These are phyloP conservation scores for Bacterosira constricta DNA, from an alignment of 108 stramenopile species.

Conservation along the genomic window DNA sequence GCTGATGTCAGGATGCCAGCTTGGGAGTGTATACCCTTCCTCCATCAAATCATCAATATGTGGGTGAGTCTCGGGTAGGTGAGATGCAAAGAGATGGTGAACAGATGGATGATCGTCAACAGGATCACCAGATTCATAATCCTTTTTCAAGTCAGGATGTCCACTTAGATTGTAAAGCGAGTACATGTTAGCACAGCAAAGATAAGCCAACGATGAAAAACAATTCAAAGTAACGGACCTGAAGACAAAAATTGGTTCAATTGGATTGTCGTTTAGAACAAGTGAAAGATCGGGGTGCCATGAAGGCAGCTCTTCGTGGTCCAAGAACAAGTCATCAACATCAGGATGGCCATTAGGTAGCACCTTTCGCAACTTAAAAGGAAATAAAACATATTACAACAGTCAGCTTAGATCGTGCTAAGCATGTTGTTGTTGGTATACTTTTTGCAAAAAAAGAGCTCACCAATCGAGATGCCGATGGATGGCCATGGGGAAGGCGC, in stretches of 20 bases:
- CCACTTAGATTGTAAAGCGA: too few species aligned
- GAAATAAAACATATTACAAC: background rate
- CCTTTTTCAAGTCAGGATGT: conserved; percentile 15
- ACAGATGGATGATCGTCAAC: conserved; percentile 29
- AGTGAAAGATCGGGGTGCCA: conserved; percentile 13
- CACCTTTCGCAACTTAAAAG: conserved; percentile 2
- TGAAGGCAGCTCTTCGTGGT: background rate
- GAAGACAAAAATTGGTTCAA: background rate
- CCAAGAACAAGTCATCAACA: conserved; percentile 18
- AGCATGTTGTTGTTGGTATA: too few species aligned
- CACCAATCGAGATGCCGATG: background rate
- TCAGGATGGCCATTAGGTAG: conserved; percentile 23
- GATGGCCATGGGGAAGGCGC: background rate
- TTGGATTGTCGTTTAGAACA: background rate
- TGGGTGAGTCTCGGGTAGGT: conserved; percentile 25
- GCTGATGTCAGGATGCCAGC: conserved; percentile 25
- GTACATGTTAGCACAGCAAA: conserved; percentile 24
- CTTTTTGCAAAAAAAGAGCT: background rate
- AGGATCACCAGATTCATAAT: conserved; percentile 14
- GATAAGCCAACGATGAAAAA: background rate
- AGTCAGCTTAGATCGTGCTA: background rate
- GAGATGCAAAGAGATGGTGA: conserved; percentile 21
- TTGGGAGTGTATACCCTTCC: conserved; percentile 27
- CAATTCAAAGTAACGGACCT: background rate
- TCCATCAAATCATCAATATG: conserved; percentile 28